Evolutionary conservation across 1,284 basidiomycete species (phyloP).

Genomic region (Erythrobasidium hasegawianum): DNA sequence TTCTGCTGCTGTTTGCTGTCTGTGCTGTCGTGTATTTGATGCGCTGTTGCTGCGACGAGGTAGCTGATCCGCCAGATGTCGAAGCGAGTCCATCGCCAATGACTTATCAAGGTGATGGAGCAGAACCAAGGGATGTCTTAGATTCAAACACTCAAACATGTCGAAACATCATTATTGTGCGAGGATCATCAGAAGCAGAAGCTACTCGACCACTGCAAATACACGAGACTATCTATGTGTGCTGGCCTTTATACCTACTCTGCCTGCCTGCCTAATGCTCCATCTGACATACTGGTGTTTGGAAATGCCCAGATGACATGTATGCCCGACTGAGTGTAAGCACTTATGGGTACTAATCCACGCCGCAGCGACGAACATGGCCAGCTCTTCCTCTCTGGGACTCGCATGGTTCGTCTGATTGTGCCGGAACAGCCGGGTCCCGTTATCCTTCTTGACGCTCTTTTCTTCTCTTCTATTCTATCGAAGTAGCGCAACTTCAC

Average conservation of each 20-base stretch:
- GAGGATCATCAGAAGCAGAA: background rate
- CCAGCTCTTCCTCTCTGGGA: slow-evolving; percentile 47
- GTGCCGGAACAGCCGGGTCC: too few relatives aligned
- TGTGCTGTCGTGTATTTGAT: background rate
- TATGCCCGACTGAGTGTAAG: too few relatives aligned
- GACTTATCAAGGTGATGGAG: background rate
- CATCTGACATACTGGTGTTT: too few relatives aligned
- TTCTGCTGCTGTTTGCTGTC: slow-evolving; percentile 19
- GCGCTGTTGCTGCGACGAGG: slow-evolving; percentile 7
- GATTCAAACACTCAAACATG: background rate
- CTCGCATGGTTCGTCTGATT: slow-evolving; percentile 39
- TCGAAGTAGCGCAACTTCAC: slow-evolving; percentile 46
- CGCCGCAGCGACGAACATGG: slow-evolving; percentile 46
- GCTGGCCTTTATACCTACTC: background rate
- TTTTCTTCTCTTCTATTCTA: background rate
- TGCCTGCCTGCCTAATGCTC: too few relatives aligned
- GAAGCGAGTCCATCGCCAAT: slow-evolving; percentile 29
- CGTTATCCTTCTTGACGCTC: background rate
- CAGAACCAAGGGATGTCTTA: background rate
- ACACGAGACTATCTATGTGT: slow-evolving; percentile 4
- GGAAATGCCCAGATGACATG: slow-evolving; percentile 22
- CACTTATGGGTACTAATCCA: too few relatives aligned
- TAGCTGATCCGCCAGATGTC: slow-evolving; percentile 31
- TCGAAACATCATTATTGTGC: background rate
- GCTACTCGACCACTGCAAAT: slow-evolving; percentile 2